phyloP scores from a whole-genome alignment of 1,284 basidiomycete genomes.

The Melampsora medusae region DNA sequence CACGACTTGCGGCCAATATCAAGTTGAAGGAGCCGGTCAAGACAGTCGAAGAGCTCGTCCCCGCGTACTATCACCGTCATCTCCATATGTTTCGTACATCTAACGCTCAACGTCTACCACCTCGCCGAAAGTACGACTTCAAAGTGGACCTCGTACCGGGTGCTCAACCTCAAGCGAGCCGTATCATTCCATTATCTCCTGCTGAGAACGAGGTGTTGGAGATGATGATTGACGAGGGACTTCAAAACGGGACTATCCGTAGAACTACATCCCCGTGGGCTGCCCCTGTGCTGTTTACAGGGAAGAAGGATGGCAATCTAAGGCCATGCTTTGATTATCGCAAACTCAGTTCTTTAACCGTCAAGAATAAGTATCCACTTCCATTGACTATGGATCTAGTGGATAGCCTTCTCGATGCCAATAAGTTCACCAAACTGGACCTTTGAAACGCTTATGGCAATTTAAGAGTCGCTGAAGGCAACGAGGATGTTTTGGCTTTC shows the following conservation, averaged over 20 bases:
- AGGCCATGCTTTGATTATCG: conserved; percentile 58
- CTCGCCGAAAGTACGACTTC: not conserved
- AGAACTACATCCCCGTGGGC: conserved; percentile 56
- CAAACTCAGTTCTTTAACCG: conserved; percentile 56
- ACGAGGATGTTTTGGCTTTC: conserved; percentile 48
- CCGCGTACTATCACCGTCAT: not conserved
- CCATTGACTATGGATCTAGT: conserved; percentile 57
- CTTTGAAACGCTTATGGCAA: conserved; percentile 55
- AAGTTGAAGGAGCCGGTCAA: not conserved
- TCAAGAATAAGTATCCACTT: conserved; percentile 56
- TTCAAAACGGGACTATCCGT: conserved; percentile 37
- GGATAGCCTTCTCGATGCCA: conserved; percentile 52
- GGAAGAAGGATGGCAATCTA: conserved; percentile 58
- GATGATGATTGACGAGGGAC: conserved; percentile 5
- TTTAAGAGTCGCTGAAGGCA: conserved; percentile 53
- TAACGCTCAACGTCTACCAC: not conserved
- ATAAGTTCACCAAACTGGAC: conserved; percentile 56
- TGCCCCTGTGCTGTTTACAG: conserved; percentile 59
- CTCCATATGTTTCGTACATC: not conserved
- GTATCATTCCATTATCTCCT: not conserved
- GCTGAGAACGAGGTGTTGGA: not conserved
- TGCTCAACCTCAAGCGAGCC: not conserved
- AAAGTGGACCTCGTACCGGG: not conserved
- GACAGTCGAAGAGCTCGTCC: conserved; percentile 1
- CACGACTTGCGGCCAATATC: too few relatives aligned